phyloP scores from a whole-genome alignment of 352 stramenopile genomes.

The Pythium brachiatum region DNA sequence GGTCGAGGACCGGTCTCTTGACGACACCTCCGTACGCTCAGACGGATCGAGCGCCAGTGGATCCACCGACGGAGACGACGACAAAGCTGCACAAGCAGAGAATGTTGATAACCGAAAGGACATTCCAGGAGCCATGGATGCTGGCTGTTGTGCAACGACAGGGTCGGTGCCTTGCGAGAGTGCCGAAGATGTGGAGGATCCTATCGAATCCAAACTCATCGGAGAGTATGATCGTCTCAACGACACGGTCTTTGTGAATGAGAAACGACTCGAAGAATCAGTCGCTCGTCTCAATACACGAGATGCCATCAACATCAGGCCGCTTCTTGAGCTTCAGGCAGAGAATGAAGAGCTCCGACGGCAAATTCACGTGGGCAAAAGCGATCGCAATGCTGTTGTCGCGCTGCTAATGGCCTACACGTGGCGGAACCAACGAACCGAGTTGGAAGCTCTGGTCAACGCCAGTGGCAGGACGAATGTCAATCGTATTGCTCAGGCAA shows the following conservation, averaged over 20 bases:
- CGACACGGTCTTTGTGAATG: constrained; percentile 25
- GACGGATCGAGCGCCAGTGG: no score
- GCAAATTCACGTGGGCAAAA: constrained; percentile 30
- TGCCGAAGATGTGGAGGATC: no score
- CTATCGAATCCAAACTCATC: not conserved
- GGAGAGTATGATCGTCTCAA: constrained; percentile 13
- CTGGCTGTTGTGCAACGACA: no score
- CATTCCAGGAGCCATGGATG: no score
- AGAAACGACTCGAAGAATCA: constrained; percentile 34
- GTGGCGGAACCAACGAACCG: not conserved
- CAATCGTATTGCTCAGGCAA: not conserved
- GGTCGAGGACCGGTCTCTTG: no score
- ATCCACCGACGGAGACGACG: no score
- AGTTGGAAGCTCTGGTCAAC: not conserved
- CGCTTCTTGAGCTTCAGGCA: constrained; percentile 29
- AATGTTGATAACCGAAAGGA: no score
- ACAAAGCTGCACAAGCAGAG: no score
- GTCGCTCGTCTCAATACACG: constrained; percentile 21
- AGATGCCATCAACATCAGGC: constrained; percentile 18
- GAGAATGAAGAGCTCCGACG: constrained; percentile 38
- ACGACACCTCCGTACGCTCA: no score
- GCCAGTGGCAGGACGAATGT: not conserved
- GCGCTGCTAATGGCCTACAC: constrained; percentile 31
- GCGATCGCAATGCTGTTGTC: constrained; percentile 29
- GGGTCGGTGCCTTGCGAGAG: no score